These are phyloP conservation scores for Cnidoscolus chayamansa DNA, from an alignment of 441 rosid genomes.

Conservation along the genomic window DNA sequence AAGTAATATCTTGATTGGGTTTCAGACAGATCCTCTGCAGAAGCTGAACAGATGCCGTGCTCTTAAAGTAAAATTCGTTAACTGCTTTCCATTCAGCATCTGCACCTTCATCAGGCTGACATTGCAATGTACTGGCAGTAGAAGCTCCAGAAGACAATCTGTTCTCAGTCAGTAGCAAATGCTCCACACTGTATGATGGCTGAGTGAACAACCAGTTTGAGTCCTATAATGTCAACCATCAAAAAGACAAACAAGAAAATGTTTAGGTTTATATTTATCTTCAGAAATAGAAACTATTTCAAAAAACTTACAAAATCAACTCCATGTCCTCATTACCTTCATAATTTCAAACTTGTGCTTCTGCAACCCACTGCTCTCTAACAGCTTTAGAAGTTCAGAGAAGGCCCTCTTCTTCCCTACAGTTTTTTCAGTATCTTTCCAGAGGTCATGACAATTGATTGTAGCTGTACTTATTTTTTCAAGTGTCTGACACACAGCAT, in stretches of 20 bases:
- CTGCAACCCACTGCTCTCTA: constrained; percentile 74
- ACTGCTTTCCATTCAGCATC: constrained; percentile 59
- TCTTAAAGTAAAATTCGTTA: constrained; percentile 76
- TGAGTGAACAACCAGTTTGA: constrained; percentile 65
- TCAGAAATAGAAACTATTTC: background rate
- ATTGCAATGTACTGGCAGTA: constrained; percentile 29
- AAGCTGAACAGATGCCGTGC: constrained; percentile 75
- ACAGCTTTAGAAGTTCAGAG: constrained; percentile 68
- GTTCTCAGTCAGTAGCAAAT: constrained; percentile 50
- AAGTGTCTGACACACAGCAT: constrained; percentile 47
- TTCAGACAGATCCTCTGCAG: constrained; percentile 59
- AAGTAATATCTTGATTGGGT: constrained; percentile 69
- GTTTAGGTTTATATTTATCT: constrained; percentile 8
- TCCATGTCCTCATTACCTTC: constrained; percentile 43
- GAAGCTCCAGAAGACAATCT: constrained; percentile 36
- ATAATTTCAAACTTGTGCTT: constrained; percentile 67
- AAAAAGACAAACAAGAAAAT: constrained; percentile 8
- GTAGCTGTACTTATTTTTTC: constrained; percentile 46
- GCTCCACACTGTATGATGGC: constrained; percentile 66
- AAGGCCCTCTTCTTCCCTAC: constrained; percentile 75
- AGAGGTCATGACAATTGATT: constrained; percentile 54
- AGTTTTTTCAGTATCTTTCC: constrained; percentile 61
- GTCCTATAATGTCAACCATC: constrained; percentile 36
- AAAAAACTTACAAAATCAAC: constrained; percentile 19
- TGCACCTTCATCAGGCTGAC: constrained; percentile 33